These are phyloP conservation scores for Penicillium daleae DNA, from an alignment of 495 filamentous ascomycete genomes.

Conservation along the genomic window DNA sequence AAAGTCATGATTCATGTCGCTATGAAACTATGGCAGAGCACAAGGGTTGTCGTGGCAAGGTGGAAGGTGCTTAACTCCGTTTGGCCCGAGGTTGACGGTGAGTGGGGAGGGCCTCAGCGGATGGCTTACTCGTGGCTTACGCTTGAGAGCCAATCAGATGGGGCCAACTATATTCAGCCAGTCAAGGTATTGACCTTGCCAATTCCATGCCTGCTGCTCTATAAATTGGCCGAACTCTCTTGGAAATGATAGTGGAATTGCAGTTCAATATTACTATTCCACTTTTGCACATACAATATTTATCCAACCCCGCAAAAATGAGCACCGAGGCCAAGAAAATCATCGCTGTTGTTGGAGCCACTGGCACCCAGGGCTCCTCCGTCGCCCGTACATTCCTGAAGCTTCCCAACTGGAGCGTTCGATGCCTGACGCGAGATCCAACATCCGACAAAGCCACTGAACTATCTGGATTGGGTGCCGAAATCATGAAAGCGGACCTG, in stretches of 20 bases:
- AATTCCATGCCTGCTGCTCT: neutral
- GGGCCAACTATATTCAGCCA: neutral
- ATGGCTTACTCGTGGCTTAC: constrained; percentile 9
- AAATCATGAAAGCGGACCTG: constrained; percentile 41
- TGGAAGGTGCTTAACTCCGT: neutral
- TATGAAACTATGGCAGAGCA: neutral
- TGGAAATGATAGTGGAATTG: no score
- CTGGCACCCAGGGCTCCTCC: neutral
- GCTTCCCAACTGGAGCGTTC: neutral
- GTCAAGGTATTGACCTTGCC: neutral
- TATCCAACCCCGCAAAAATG: neutral
- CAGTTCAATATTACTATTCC: no score
- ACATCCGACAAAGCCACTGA: neutral
- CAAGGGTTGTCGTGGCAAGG: neutral
- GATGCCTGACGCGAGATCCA: constrained; percentile 4
- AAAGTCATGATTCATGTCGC: neutral
- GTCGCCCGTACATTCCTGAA: constrained; percentile 2
- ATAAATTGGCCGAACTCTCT: neutral
- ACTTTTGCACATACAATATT: neutral
- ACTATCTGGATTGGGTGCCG: neutral
- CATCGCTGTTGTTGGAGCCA: constrained; percentile 1
- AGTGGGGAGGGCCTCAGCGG: neutral
- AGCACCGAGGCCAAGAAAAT: neutral
- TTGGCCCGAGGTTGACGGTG: neutral
- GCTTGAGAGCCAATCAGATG: neutral